These are phyloP conservation scores for Phytophthora tentaculata DNA, from an alignment of 352 stramenopile genomes.

Conservation along the genomic window DNA sequence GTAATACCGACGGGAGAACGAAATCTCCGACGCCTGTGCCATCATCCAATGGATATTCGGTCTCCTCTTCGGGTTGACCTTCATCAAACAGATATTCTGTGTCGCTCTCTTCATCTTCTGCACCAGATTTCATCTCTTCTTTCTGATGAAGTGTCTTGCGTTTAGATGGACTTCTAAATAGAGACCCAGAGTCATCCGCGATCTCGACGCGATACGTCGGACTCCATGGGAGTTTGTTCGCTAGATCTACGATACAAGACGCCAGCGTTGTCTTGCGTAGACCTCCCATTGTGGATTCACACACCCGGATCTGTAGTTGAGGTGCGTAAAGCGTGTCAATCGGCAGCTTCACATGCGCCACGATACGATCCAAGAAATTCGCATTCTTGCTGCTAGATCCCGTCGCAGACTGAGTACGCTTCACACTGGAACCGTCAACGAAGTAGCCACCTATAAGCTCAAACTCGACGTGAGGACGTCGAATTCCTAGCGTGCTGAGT, in stretches of 20 bases:
- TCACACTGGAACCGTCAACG: constrained; percentile 47
- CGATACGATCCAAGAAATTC: constrained; percentile 73
- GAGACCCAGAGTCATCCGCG: constrained; percentile 22
- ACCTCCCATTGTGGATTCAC: constrained; percentile 58
- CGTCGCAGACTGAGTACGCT: constrained; percentile 43
- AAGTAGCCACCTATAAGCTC: constrained; percentile 67
- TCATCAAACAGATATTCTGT: constrained; percentile 19
- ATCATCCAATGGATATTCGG: constrained; percentile 38
- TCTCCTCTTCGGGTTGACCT: constrained; percentile 28
- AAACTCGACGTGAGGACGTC: constrained; percentile 70
- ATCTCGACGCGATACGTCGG: constrained; percentile 43
- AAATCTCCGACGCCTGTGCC: constrained; percentile 71
- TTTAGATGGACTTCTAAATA: constrained; percentile 58
- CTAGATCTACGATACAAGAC: constrained; percentile 62
- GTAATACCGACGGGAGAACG: constrained; percentile 34
- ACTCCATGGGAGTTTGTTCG: constrained; percentile 76
- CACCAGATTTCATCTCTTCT: background rate
- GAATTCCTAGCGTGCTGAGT: constrained; percentile 55
- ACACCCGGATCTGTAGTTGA: constrained; percentile 68
- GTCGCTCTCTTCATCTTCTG: constrained; percentile 10
- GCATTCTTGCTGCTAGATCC: constrained; percentile 66
- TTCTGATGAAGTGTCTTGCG: constrained; percentile 10
- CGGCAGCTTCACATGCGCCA: constrained; percentile 56
- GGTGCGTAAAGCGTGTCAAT: constrained; percentile 67
- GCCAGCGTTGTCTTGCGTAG: constrained; percentile 62